Percentiles rank a stretch among this genome's conserved stretches.
Conservation (phyloP, 495 filamentous ascomycete genomes). For the Bryoglossum gracile region DNA sequence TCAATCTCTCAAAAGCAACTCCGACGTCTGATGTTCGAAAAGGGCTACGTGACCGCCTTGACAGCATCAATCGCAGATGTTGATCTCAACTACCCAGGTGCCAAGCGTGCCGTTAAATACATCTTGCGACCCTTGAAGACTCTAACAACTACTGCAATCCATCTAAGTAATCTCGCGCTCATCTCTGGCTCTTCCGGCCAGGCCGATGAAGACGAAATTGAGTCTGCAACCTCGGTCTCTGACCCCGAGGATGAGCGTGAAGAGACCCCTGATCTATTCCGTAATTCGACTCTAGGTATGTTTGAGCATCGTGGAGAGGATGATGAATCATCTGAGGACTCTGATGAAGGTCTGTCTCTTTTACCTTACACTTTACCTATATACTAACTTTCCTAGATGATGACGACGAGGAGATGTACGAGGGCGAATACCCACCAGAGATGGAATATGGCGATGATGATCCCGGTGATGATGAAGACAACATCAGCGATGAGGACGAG, state of each 20-base stretch:
- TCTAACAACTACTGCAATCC: constrained; percentile 78
- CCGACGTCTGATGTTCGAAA: constrained; percentile 94
- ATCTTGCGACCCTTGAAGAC: constrained; percentile 83
- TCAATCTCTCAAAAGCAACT: constrained; percentile 61
- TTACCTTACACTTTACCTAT: background rate
- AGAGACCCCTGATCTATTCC: constrained; percentile 94
- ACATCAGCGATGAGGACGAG: constrained; percentile 87
- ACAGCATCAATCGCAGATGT: constrained; percentile 93
- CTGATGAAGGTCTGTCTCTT: constrained; percentile 40
- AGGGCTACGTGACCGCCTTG: constrained; percentile 81
- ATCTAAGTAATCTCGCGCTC: constrained; percentile 71
- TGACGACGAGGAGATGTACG: constrained; percentile 76
- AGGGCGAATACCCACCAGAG: constrained; percentile 79
- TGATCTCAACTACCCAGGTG: constrained; percentile 87
- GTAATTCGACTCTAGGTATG: constrained; percentile 93
- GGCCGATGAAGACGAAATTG: constrained; percentile 79
- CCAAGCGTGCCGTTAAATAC: constrained; percentile 91
- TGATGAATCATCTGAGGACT: constrained; percentile 63
- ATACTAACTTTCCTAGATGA: constrained; percentile 37
- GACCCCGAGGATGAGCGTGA: constrained; percentile 84
- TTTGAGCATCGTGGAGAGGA: constrained; percentile 78
- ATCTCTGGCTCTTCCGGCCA: constrained; percentile 59
- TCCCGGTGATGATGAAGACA: constrained; percentile 72
- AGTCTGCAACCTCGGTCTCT: constrained; percentile 81
- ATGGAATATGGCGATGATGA: constrained; percentile 86